These are phyloP conservation scores for Pythium plurisporium DNA, from an alignment of 352 stramenopile genomes.

Conservation along the genomic window DNA sequence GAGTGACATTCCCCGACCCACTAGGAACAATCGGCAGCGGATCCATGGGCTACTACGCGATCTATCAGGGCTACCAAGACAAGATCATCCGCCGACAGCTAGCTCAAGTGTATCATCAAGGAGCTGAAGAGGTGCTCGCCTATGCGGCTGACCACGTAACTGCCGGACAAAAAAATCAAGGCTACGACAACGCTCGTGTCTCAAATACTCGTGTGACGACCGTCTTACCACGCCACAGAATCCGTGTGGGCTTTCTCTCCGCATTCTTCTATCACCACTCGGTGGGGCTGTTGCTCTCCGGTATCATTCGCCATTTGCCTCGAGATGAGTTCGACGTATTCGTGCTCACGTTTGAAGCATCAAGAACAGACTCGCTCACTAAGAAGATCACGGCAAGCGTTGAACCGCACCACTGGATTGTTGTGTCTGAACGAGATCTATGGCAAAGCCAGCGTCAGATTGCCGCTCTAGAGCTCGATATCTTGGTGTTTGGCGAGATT, in stretches of 20 bases:
- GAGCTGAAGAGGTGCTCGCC: constrained; percentile 2
- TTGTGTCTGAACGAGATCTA: constrained; percentile 22
- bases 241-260: constrained; percentile 52
- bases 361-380: constrained; percentile 20
- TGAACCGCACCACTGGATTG: neutral
- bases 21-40: constrained; percentile 26
- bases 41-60: constrained; percentile 55
- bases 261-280: constrained; percentile 52
- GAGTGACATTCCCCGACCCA: constrained; percentile 14
- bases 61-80: constrained; percentile 53
- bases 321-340: constrained; percentile 29
- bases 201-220: no score
- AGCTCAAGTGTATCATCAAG: constrained; percentile 36
- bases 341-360: constrained; percentile 18
- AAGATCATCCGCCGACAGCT: constrained; percentile 32
- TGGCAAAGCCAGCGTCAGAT: constrained; percentile 25
- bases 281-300: constrained; percentile 45
- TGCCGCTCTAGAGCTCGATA: constrained; percentile 37
- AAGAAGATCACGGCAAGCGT: neutral
- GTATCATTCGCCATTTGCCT: constrained; percentile 29
- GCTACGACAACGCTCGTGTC: no score
- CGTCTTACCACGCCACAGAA: constrained; percentile 5
- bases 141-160: constrained; percentile 29
- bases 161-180: no score
- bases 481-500: constrained; percentile 64